Evolutionary conservation across 345 rosid species (phyloP), one percentile per base, ranked within the genome.

Genomic region (Brassica carinata): DNA sequence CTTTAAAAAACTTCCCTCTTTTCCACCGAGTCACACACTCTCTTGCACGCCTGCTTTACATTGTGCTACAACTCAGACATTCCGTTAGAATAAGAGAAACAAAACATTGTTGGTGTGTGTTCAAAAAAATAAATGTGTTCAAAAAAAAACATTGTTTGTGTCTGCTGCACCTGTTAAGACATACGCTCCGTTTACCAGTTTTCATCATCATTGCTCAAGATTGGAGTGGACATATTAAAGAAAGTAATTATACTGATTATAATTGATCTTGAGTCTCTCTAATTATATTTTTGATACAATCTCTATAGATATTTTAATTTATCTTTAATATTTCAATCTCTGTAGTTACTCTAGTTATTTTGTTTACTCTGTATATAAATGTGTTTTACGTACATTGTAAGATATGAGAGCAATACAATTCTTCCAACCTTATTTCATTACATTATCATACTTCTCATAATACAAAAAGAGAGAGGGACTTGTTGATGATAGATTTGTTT

Each of bases 401-500:
- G 58, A 51, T 51, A 51, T 51, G 58, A 51, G 58, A 53, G 58
- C 58, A n/a, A 53, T 53, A n/a, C 18, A 53, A 53, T 53, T 53
- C 19, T 53, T 53, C 3, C 18, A 53, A n/a, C 58, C 58, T 53
- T 53, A 53, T 53, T 19, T 53, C 58, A 53, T 53, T 18, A 53
- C 58, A 53, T n/a, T 48, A 48, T 48, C 57, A 48, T 14, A 17
- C 62, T 58, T 58, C 29, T 58, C 63, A 58, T 58, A 58, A 18
- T 19, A 58, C 5, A 18, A 58, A 59, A 59, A 23, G 45, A 8
- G 33, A n/a, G 13, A 61, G 31, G 87, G 14, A 43, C 45, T 8
- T 67, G 67, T n/a, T 30, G 59, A 7, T 81, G 27, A 67, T 68
- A 71, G 31, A 23, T 77, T 45, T 64, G 8, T 17, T 66, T 65